A percentile compares a stretch with the other conserved stretches of the same genome.
These are phyloP conservation scores for Melaleuca quinquenervia DNA, from an alignment of 345 rosid genomes.

Conservation along the genomic window DNA sequence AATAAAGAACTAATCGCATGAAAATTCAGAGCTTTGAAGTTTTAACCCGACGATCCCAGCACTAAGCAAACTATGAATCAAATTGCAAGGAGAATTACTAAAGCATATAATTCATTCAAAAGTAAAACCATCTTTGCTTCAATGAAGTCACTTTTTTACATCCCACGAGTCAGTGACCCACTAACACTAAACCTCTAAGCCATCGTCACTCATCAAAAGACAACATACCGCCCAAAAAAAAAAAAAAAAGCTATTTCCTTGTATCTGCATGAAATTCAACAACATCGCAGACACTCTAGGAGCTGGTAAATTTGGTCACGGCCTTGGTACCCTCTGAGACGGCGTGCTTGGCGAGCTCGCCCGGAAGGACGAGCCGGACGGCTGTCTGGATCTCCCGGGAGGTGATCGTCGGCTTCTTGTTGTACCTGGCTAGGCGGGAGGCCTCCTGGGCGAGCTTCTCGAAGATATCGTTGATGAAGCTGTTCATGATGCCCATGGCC, in stretches of 20 bases:
- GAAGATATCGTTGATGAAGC: constrained; percentile 56
- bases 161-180: neutral
- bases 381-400: constrained; percentile 71
- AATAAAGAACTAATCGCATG: neutral
- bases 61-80: neutral
- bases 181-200: neutral
- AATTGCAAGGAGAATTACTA: neutral
- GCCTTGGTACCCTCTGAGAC: constrained; percentile 77
- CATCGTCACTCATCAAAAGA: neutral
- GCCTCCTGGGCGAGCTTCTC: constrained; percentile 46
- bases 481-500: constrained; percentile 71
- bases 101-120: neutral
- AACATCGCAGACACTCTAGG: constrained; percentile 11
- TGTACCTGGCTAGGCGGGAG: constrained; percentile 65
- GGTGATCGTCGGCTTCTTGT: constrained; percentile 69
- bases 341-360: constrained; percentile 75
- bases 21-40: neutral
- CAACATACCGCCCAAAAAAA: neutral
- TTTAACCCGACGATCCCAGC: neutral
- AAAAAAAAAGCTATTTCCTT: neutral
- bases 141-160: neutral
- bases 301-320: constrained; percentile 60
- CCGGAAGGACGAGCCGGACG: constrained; percentile 53
- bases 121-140: neutral
- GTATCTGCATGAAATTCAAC: neutral